Evolutionary conservation across 2,329 filamentous ascomycete species (phyloP).

Genomic region (Nannizzia gypsea): DNA sequence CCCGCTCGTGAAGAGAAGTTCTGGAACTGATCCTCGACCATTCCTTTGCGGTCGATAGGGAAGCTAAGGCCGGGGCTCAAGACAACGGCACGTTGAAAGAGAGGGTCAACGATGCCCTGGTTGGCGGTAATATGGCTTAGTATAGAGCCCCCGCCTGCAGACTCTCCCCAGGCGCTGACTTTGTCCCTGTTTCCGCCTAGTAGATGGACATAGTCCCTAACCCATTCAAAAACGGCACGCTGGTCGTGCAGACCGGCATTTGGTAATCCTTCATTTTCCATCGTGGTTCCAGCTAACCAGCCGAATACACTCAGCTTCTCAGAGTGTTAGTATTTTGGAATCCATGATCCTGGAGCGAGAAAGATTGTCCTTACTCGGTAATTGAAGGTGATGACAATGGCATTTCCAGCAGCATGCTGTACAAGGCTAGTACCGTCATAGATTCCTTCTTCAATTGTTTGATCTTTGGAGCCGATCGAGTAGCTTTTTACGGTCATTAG

Average conservation of each 20-base stretch:
- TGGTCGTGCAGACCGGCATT: conserved; percentile 37
- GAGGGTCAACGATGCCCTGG: conserved; percentile 33
- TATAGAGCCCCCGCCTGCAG: conserved; percentile 30
- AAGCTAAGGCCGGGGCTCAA: conserved; percentile 23
- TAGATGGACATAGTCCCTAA: conserved; percentile 29
- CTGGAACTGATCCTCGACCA: neutral
- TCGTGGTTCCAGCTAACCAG: neutral
- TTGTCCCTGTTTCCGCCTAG: conserved; percentile 33
- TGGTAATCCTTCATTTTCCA: neutral
- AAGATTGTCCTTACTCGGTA: conserved; percentile 10
- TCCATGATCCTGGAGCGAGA: conserved; percentile 41
- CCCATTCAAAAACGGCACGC: conserved; percentile 29
- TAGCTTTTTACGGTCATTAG: neutral
- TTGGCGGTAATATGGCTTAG: conserved; percentile 34
- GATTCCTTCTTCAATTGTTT: neutral
- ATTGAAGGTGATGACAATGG: neutral
- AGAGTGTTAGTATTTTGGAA: conserved; percentile 28
- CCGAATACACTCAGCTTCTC: conserved; percentile 34
- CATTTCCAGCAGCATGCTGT: neutral
- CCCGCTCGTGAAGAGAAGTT: neutral
- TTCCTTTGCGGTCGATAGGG: conserved; percentile 17
- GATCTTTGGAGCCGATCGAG: neutral
- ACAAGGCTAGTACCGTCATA: conserved; percentile 2
- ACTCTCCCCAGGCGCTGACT: conserved; percentile 38
- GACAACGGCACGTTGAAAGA: conserved; percentile 31